Percentiles rank a stretch among this genome's conserved stretches.
phyloP scores from a whole-genome alignment of 768 basidiomycete genomes.

The Daedalea quercina region DNA sequence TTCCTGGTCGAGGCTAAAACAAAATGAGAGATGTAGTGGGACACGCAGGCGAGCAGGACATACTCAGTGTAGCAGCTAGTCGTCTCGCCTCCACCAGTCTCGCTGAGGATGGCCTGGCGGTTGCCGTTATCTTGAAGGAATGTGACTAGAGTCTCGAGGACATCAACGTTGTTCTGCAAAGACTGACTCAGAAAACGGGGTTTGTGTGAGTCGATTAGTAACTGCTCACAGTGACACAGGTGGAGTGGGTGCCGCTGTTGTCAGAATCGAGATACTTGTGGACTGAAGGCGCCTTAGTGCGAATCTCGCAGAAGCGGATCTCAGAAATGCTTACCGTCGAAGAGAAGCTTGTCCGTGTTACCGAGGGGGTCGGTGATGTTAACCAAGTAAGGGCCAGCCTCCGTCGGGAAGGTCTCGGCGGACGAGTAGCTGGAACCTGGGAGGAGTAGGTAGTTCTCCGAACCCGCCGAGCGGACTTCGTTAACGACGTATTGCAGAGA shows the following conservation, averaged over 20 bases:
- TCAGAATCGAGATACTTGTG: slow-evolving; percentile 42
- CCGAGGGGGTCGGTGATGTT: slow-evolving; percentile 36
- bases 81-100: slow-evolving; percentile 38
- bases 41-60: slow-evolving; percentile 13
- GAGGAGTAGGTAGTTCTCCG: slow-evolving; percentile 35
- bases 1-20: slow-evolving; percentile 27
- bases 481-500: slow-evolving; percentile 34
- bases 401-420: slow-evolving; percentile 24
- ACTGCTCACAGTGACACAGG: slow-evolving; percentile 26
- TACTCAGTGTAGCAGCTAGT: slow-evolving; percentile 27
- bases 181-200: slow-evolving; percentile 6
- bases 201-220: neutral
- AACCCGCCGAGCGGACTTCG: slow-evolving; percentile 35
- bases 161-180: slow-evolving; percentile 36
- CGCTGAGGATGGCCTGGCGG: slow-evolving; percentile 35
- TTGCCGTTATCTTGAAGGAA: slow-evolving; percentile 37
- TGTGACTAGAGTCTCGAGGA: slow-evolving; percentile 33
- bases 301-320: neutral
- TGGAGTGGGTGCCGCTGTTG: slow-evolving; percentile 32
- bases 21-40: neutral
- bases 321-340: slow-evolving; percentile 27
- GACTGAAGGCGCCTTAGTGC: slow-evolving; percentile 12
- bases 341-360: slow-evolving; percentile 30
- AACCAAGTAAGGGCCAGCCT: slow-evolving; percentile 31
- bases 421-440: slow-evolving; percentile 37